Conservation (phyloP, 306 rosid genomes). For the Cucurbita pepo region DNA sequence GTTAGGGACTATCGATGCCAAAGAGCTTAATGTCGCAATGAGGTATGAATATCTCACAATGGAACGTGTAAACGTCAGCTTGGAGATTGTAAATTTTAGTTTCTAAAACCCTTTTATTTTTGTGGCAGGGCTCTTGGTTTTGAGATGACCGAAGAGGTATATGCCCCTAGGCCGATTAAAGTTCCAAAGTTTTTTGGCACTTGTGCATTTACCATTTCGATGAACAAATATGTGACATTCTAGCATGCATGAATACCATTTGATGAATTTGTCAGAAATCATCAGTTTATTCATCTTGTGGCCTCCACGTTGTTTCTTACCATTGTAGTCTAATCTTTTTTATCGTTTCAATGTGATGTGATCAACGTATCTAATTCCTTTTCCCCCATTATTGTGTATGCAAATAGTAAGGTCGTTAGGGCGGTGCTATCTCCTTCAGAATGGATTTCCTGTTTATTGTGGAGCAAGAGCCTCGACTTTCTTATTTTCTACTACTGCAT, state of each 20-base stretch:
- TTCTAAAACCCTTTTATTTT: conserved; percentile 3
- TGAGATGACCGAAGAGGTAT: conserved; percentile 97
- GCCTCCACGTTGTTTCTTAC: not conserved
- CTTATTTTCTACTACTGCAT: not conserved
- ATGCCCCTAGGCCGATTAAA: not conserved
- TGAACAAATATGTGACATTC: not conserved
- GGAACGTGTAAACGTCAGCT: not conserved
- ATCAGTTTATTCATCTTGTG: not conserved
- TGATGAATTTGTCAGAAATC: not conserved
- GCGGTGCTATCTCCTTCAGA: not conserved
- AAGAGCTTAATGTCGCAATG: conserved; percentile 92
- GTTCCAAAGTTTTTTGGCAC: not conserved
- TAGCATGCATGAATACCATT: not conserved
- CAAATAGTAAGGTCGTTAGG: not conserved
- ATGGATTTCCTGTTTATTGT: not conserved
- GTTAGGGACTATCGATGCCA: conserved; percentile 84
- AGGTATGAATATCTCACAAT: conserved; percentile 33
- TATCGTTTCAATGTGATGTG: not conserved
- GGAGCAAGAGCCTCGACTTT: not conserved
- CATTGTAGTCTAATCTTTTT: not conserved
- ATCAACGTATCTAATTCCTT: not conserved
- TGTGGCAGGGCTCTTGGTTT: conserved; percentile 89
- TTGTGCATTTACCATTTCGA: not conserved
- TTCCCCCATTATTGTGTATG: not conserved
- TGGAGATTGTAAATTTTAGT: not conserved